phyloP scores from a whole-genome alignment of 176 grass and related monocot species.

The Zizania latifolia region DNA sequence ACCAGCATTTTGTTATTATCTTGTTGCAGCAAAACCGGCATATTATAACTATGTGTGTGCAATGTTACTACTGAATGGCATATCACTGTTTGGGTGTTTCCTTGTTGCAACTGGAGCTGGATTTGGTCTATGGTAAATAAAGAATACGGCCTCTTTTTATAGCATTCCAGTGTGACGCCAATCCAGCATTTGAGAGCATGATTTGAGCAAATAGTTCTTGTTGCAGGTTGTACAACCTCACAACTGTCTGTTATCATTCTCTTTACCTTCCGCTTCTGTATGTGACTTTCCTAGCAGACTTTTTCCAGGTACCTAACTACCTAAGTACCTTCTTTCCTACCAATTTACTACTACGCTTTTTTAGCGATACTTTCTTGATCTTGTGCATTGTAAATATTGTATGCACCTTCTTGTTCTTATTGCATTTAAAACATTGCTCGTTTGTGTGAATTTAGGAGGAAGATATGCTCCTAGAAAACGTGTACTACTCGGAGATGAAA shows the following conservation, averaged over 20 bases:
- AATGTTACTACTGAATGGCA: slow-evolving; percentile 69
- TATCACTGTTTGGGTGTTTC: slow-evolving; percentile 78
- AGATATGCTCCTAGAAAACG: slow-evolving; percentile 87
- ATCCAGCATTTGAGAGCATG: slow-evolving; percentile 20
- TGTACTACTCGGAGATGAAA: slow-evolving; percentile 99
- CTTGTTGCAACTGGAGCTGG: slow-evolving; percentile 70
- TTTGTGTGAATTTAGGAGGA: slow-evolving; percentile 64
- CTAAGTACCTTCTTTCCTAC: slow-evolving; percentile 40
- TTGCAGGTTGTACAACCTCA: slow-evolving; percentile 85
- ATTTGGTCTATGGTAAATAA: slow-evolving; percentile 86
- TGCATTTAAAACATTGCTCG: not conserved
- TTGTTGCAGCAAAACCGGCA: slow-evolving; percentile 84
- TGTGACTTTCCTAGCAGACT: slow-evolving; percentile 87
- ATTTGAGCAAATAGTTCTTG: not conserved
- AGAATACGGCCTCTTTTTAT: not conserved
- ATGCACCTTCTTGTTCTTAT: slow-evolving; percentile 13
- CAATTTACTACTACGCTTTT: no score
- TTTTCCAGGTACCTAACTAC: slow-evolving; percentile 98
- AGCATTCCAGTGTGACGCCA: slow-evolving; percentile 3
- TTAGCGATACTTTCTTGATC: not conserved
- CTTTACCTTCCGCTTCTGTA: slow-evolving; percentile 97
- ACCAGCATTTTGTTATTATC: slow-evolving; percentile 4
- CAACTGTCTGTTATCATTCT: slow-evolving; percentile 77
- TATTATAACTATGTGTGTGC: slow-evolving; percentile 91
- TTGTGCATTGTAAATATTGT: not conserved